A percentile compares a stretch with the other conserved stretches of the same genome.
These are phyloP conservation scores for Macrolepiota fuliginosa DNA, from an alignment of 768 basidiomycete species.

Conservation along the genomic window DNA sequence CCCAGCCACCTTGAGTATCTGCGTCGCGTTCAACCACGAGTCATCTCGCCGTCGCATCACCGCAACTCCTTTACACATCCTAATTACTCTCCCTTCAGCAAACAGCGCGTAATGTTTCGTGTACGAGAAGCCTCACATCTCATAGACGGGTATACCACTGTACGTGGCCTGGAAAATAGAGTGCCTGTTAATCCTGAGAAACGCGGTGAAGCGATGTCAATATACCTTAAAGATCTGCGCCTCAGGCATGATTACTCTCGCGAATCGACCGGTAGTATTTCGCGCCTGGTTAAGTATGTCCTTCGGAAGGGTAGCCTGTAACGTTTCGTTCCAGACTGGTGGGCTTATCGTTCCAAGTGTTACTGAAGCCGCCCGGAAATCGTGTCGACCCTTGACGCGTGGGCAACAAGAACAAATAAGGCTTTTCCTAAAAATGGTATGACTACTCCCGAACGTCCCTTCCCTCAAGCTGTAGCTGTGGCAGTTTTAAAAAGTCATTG, in stretches of 20 bases:
- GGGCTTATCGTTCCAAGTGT: conserved; percentile 18
- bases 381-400: conserved; percentile 33
- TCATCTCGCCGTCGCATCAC: conserved; percentile 97
- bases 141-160: conserved; percentile 90
- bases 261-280: not conserved
- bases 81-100: conserved; percentile 24
- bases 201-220: conserved; percentile 15
- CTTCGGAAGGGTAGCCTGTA: not conserved
- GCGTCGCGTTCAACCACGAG: conserved; percentile 98
- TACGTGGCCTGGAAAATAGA: conserved; percentile 70
- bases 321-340: conserved; percentile 10
- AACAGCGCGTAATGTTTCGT: conserved; percentile 34
- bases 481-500: not conserved
- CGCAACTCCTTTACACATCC: conserved; percentile 95
- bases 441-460: not conserved
- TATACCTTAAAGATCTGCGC: conserved; percentile 85
- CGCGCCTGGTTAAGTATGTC: not conserved
- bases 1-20: conserved; percentile 97
- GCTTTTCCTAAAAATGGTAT: not conserved
- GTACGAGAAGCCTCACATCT: conserved; percentile 64
- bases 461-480: not conserved
- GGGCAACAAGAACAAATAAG: conserved; percentile 36
- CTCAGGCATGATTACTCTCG: conserved; percentile 58
- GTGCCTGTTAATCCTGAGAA: conserved; percentile 22
- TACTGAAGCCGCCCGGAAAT: conserved; percentile 19